Evolutionary conservation across 345 rosid species (phyloP).

Genomic region (Acer saccharum): DNA sequence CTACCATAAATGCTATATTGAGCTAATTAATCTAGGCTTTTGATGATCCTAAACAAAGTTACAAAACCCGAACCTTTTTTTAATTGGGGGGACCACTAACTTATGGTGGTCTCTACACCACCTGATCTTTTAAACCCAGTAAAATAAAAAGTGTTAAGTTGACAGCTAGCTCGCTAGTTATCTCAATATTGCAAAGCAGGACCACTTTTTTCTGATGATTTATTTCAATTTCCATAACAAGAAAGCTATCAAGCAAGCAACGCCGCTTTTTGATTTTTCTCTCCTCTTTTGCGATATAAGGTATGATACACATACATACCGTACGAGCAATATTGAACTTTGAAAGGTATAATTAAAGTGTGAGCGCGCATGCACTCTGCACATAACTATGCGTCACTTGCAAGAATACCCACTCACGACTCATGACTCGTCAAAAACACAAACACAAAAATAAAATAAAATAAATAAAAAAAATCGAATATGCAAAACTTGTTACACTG

Average conservation of each 20-base stretch:
- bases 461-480: background rate
- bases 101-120: background rate
- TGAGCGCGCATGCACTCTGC: constrained; percentile 30
- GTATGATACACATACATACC: constrained; percentile 27
- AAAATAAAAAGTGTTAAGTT: background rate
- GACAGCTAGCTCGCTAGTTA: background rate
- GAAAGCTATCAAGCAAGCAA: background rate
- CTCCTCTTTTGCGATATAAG: constrained; percentile 8
- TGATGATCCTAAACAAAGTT: background rate
- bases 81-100: background rate
- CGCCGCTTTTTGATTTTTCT: constrained; percentile 11
- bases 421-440: background rate
- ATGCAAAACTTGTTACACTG: constrained; percentile 3
- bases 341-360: constrained; percentile 19
- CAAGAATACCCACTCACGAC: constrained; percentile 17
- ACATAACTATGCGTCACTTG: constrained; percentile 26
- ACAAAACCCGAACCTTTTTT: background rate
- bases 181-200: background rate
- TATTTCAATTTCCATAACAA: background rate
- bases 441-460: background rate
- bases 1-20: background rate
- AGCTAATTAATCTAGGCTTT: background rate
- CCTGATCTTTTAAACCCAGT: background rate
- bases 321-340: background rate
- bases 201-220: background rate